Percentiles rank a stretch among this genome's conserved stretches.
Conservation (phyloP, 2,329 filamentous ascomycete genomes). For the Ophiocordyceps unilateralis region DNA sequence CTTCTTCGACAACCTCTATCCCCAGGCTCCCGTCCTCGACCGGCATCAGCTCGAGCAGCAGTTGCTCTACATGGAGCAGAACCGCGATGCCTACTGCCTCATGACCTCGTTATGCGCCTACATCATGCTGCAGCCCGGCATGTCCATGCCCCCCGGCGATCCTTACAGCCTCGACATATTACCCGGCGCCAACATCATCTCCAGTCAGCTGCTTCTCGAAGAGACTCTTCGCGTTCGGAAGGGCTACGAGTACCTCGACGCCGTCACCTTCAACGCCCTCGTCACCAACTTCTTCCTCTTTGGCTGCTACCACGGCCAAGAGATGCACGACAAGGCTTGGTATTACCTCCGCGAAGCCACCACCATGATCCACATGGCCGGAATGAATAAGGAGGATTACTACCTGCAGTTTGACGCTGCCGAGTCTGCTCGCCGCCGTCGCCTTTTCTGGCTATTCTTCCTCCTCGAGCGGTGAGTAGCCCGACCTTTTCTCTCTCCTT, state of each 20-base stretch:
- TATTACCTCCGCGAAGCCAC: constrained; percentile 63
- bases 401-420: constrained; percentile 41
- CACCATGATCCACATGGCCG: constrained; percentile 45
- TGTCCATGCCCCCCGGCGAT: constrained; percentile 40
- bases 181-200: constrained; percentile 42
- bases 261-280: constrained; percentile 37
- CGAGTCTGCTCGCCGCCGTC: constrained; percentile 45
- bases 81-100: constrained; percentile 45
- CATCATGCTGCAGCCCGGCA: constrained; percentile 52
- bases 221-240: constrained; percentile 49
- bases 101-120: constrained; percentile 48
- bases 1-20: constrained; percentile 51
- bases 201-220: constrained; percentile 48
- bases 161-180: constrained; percentile 37
- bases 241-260: constrained; percentile 41
- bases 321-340: constrained; percentile 63
- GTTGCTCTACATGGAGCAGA: constrained; percentile 41
- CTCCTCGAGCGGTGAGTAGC: constrained; percentile 45
- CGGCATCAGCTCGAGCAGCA: constrained; percentile 40
- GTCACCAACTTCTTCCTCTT: constrained; percentile 70
- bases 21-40: constrained; percentile 44
- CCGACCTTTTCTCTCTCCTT: neutral
- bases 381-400: constrained; percentile 44
- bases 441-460: constrained; percentile 58
- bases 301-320: constrained; percentile 51